These are phyloP conservation scores for Acer campestre DNA, from an alignment of 345 rosid species.

Conservation along the genomic window DNA sequence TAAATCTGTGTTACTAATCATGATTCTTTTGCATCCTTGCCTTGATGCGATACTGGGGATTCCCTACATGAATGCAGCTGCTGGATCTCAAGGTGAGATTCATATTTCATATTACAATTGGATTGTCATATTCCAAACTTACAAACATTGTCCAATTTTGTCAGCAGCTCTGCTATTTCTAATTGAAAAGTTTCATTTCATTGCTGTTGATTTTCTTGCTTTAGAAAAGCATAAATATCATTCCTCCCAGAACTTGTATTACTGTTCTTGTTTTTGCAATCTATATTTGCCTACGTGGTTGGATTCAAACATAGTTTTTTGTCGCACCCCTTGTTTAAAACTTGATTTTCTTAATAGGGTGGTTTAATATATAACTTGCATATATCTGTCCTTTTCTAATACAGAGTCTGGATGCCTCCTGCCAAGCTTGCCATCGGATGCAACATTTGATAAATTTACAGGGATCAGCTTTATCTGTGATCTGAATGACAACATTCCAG, in stretches of 20 bases:
- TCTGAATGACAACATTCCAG: constrained; percentile 94
- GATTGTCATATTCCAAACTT: constrained; percentile 4
- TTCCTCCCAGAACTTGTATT: not conserved
- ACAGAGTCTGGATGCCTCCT: constrained; percentile 90
- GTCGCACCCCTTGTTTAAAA: not conserved
- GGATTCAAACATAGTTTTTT: not conserved
- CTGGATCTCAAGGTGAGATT: constrained; percentile 68
- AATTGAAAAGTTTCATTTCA: not conserved
- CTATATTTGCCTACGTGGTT: too few species aligned
- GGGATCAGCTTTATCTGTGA: constrained; percentile 96
- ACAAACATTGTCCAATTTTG: not conserved
- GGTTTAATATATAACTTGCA: constrained; percentile 8
- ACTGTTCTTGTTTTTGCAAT: not conserved
- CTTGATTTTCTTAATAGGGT: not conserved
- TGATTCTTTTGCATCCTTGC: constrained; percentile 21
- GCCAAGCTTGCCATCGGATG: constrained; percentile 97
- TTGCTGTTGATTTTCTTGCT: not conserved
- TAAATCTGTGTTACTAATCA: constrained; percentile 27
- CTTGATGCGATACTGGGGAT: constrained; percentile 5
- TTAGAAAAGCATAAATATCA: not conserved
- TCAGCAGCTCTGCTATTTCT: not conserved
- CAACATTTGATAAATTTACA: constrained; percentile 69
- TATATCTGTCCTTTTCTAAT: constrained; percentile 13
- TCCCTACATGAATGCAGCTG: constrained; percentile 37
- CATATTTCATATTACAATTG: not conserved